Percentiles rank a stretch among this genome's conserved stretches.
Conservation (phyloP, 495 filamentous ascomycete genomes). For the Penicillium verhagenii region DNA sequence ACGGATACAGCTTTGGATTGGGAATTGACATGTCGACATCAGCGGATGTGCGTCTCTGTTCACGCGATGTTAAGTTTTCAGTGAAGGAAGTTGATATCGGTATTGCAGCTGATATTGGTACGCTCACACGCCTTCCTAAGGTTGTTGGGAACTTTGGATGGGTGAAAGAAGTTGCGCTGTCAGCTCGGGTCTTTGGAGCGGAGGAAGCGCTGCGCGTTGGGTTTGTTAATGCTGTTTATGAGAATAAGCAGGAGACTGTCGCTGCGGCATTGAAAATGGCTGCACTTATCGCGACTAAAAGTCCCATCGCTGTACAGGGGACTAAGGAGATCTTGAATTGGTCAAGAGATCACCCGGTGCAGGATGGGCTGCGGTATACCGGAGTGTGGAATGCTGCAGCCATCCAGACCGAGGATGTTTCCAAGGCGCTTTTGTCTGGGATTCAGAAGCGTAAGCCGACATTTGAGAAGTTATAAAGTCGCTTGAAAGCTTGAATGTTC, state of each 20-base stretch:
- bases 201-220: conserved; percentile 81
- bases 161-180: conserved; percentile 88
- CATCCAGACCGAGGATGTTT: conserved; percentile 78
- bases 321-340: conserved; percentile 94
- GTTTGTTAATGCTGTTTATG: conserved; percentile 77
- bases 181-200: conserved; percentile 72
- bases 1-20: conserved; percentile 78
- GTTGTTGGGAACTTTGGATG: conserved; percentile 73
- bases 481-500: no score
- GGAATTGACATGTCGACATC: conserved; percentile 80
- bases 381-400: conserved; percentile 81
- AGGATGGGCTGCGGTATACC: conserved; percentile 81
- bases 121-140: conserved; percentile 81
- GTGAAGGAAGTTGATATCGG: conserved; percentile 98
- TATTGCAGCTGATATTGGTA: conserved; percentile 90
- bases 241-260: conserved; percentile 60
- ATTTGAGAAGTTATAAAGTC: conserved; percentile 77
- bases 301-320: conserved; percentile 86
- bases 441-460: conserved; percentile 75
- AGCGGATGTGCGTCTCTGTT: conserved; percentile 76
- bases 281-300: conserved; percentile 70
- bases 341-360: conserved; percentile 72
- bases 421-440: conserved; percentile 69
- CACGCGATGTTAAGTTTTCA: conserved; percentile 60
- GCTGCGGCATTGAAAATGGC: conserved; percentile 65